phyloP scores from a whole-genome alignment of 306 rosid species.

The Delonix regia region DNA sequence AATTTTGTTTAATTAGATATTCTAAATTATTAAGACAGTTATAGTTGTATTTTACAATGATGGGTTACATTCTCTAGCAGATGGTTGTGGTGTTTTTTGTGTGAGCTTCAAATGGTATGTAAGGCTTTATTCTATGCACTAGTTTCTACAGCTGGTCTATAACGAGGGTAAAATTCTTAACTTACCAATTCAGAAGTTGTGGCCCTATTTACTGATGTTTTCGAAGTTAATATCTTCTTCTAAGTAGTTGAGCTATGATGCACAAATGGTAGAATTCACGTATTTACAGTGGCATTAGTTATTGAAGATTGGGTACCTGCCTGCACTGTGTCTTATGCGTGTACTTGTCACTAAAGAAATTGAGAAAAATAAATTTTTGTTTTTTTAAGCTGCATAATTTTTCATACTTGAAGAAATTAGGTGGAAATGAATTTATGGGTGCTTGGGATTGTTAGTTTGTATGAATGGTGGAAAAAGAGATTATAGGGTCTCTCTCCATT shows the following conservation, averaged over 20 bases:
- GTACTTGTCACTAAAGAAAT: background rate
- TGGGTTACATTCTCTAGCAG: background rate
- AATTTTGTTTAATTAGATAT: background rate
- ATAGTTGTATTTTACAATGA: background rate
- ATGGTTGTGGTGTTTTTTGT: background rate
- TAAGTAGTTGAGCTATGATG: background rate
- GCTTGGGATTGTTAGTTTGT: background rate
- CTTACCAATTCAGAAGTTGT: background rate
- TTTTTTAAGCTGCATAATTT: background rate
- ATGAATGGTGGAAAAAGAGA: background rate
- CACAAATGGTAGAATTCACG: background rate
- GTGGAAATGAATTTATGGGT: background rate
- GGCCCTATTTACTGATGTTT: background rate
- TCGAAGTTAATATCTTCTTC: background rate
- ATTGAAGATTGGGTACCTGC: background rate
- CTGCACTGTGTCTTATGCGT: background rate
- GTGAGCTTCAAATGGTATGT: background rate
- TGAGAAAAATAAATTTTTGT: background rate
- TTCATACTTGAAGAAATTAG: background rate
- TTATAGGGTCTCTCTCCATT: background rate
- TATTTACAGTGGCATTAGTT: background rate
- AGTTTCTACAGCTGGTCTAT: background rate
- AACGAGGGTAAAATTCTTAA: background rate
- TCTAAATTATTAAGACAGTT: background rate
- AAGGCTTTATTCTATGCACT: background rate